Conservation (phyloP, 441 rosid genomes). For the Populus hybrid region DNA sequence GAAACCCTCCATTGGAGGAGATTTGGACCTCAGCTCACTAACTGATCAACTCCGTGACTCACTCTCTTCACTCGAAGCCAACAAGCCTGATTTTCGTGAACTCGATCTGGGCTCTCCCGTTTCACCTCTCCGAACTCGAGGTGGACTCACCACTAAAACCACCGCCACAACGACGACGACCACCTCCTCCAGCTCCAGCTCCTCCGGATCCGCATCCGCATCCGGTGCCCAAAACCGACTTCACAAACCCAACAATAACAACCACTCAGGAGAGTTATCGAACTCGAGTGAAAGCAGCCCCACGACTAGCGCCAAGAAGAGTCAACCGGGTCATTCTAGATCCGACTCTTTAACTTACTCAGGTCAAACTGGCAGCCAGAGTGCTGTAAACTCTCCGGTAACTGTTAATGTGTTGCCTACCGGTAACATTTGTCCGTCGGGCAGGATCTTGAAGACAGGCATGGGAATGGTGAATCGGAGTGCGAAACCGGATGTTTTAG, state of each 20-base stretch:
- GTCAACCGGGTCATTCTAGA: constrained; percentile 40
- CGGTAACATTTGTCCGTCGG: constrained; percentile 89
- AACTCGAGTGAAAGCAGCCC: constrained; percentile 43
- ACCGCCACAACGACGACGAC: constrained; percentile 46
- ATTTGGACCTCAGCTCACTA: constrained; percentile 33
- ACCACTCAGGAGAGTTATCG: constrained; percentile 52
- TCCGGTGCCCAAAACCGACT: constrained; percentile 33
- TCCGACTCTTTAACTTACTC: constrained; percentile 51
- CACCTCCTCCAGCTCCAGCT: constrained; percentile 64
- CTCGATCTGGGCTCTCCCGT: constrained; percentile 95
- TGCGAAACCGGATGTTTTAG: constrained; percentile 60
- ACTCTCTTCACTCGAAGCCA: constrained; percentile 45
- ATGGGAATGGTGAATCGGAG: constrained; percentile 39
- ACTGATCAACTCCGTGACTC: constrained; percentile 54
- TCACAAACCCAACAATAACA: constrained; percentile 26
- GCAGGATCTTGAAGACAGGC: constrained; percentile 68
- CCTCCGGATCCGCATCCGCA: constrained; percentile 78
- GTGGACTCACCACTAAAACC: constrained; percentile 21
- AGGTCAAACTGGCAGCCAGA: constrained; percentile 35
- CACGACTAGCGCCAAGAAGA: constrained; percentile 21
- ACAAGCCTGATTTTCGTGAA: constrained; percentile 96
- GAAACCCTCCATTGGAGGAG: constrained; percentile 34
- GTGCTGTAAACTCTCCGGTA: constrained; percentile 53
- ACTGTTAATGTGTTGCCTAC: constrained; percentile 51
- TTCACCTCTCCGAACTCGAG: constrained; percentile 69